These are phyloP conservation scores for Veloporphyrellus conicus DNA, from an alignment of 1,284 basidiomycete species.

Conservation along the genomic window DNA sequence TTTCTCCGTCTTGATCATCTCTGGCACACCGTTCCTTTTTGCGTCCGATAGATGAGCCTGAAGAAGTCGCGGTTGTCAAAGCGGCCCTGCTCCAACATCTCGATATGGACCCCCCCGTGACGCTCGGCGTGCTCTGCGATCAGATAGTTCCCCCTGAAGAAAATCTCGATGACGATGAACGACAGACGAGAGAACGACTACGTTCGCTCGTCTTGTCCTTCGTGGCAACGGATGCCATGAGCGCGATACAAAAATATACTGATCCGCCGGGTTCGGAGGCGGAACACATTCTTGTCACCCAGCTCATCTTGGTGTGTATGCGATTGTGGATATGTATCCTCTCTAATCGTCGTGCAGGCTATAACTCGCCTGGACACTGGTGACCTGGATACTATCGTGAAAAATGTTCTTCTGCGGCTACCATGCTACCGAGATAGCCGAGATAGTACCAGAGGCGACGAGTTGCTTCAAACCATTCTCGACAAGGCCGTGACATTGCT, in stretches of 20 bases:
- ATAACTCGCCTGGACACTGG: constrained; percentile 41
- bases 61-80: constrained; percentile 60
- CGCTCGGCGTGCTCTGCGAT: constrained; percentile 64
- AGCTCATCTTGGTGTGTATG: constrained; percentile 45
- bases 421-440: constrained; percentile 41
- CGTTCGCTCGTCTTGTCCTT: constrained; percentile 58
- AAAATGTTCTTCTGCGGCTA: constrained; percentile 49
- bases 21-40: constrained; percentile 7
- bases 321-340: constrained; percentile 10
- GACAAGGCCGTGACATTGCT: constrained; percentile 38
- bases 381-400: constrained; percentile 48
- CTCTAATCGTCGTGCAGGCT: constrained; percentile 38
- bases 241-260: constrained; percentile 45
- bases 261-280: constrained; percentile 41
- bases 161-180: constrained; percentile 53
- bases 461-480: constrained; percentile 45
- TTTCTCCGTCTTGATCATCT: constrained; percentile 25
- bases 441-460: constrained; percentile 35
- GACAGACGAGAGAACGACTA: constrained; percentile 51
- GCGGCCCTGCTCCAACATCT: constrained; percentile 58
- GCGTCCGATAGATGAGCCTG: constrained; percentile 51
- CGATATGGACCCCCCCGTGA: constrained; percentile 56
- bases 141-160: constrained; percentile 55
- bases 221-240: constrained; percentile 50
- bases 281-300: constrained; percentile 47